phyloP scores from a whole-genome alignment of 148 eudicot species.

The Cornus kousa region DNA sequence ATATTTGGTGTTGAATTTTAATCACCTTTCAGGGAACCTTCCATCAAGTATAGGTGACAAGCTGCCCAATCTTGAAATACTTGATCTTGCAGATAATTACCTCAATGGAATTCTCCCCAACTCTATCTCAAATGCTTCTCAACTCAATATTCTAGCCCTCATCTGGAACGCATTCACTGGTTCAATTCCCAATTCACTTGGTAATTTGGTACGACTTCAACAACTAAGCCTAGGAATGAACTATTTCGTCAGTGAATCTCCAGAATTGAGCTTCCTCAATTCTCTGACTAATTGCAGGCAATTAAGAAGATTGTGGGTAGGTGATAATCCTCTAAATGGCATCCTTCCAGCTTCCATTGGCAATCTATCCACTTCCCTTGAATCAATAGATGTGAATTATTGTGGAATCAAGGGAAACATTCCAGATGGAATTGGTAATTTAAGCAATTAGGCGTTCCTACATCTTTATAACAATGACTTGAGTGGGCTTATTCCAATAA shows the following conservation, averaged over 20 bases:
- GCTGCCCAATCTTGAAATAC: neutral
- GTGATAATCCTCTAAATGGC: neutral
- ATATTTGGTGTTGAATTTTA: neutral
- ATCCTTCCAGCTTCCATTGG: neutral
- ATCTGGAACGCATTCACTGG: neutral
- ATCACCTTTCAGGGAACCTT: neutral
- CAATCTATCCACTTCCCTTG: neutral
- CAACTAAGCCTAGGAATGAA: neutral
- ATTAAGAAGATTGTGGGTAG: neutral
- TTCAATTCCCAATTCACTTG: neutral
- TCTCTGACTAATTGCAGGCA: slow-evolving; percentile 14
- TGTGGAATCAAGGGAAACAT: slow-evolving; percentile 1
- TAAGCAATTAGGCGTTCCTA: neutral
- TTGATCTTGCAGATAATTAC: neutral
- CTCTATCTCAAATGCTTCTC: slow-evolving; percentile 9
- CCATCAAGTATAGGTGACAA: neutral
- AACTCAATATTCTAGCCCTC: neutral
- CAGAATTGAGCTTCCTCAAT: slow-evolving; percentile 12
- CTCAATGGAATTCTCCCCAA: slow-evolving; percentile 4
- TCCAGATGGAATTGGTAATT: neutral
- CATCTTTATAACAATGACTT: neutral
- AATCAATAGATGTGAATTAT: neutral
- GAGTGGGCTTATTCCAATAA: neutral
- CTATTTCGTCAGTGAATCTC: neutral
- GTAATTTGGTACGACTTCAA: neutral